Evolutionary conservation across 2,329 filamentous ascomycete genomes (phyloP).

Genomic region (Monosporascus sp.): DNA sequence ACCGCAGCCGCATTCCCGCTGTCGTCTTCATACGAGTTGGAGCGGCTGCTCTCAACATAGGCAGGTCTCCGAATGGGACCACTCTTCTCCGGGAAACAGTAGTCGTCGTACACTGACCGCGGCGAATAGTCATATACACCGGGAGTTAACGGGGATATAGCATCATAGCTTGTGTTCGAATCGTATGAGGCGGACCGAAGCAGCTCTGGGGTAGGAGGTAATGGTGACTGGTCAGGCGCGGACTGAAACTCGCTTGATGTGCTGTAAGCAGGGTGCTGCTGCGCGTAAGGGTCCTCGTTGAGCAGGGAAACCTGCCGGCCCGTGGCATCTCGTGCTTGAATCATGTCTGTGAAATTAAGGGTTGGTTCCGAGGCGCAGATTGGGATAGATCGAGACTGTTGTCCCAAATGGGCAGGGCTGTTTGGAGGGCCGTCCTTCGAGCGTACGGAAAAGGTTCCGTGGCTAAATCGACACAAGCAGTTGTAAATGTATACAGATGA

Average conservation of each 20-base stretch:
- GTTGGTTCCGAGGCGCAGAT: neutral
- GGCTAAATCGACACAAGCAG: neutral
- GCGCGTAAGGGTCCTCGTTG: constrained; percentile 44
- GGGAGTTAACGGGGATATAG: constrained; percentile 51
- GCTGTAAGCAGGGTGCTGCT: constrained; percentile 26
- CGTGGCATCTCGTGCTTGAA: constrained; percentile 51
- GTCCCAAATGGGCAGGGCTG: neutral
- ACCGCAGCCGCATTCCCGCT: constrained; percentile 34
- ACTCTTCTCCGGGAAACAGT: constrained; percentile 21
- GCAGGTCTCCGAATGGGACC: constrained; percentile 34
- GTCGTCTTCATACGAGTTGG: constrained; percentile 48
- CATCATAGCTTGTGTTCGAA: constrained; percentile 51
- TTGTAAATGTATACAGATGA: neutral
- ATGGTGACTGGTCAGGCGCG: constrained; percentile 36
- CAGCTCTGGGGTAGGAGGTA: constrained; percentile 51
- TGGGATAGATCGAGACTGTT: too few relatives aligned
- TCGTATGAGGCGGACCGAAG: constrained; percentile 57
- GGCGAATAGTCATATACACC: constrained; percentile 38
- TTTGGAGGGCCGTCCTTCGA: neutral
- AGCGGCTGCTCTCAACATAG: constrained; percentile 38
- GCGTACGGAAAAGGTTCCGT: neutral
- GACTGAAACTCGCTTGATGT: constrained; percentile 31
- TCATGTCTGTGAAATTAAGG: constrained; percentile 26
- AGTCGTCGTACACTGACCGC: constrained; percentile 31
- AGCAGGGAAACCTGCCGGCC: constrained; percentile 55